These are phyloP conservation scores for Chlorencoelia australis DNA, from an alignment of 2,329 filamentous ascomycete species.

Conservation along the genomic window DNA sequence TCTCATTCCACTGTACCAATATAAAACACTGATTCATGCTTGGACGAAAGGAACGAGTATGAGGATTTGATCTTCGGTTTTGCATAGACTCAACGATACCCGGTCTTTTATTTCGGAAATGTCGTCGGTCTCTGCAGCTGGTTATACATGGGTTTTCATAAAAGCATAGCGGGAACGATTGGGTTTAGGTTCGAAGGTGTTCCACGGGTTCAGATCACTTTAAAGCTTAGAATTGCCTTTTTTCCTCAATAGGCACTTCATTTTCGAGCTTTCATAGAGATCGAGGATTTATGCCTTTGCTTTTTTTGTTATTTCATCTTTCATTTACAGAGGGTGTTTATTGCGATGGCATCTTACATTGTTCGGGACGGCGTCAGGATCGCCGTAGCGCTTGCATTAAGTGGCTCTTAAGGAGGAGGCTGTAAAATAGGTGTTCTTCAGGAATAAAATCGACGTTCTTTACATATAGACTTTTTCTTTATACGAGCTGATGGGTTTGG, in stretches of 20 bases:
- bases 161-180: slow-evolving; percentile 21
- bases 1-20: slow-evolving; percentile 23
- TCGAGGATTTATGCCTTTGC: slow-evolving; percentile 12
- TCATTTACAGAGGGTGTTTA: slow-evolving; percentile 21
- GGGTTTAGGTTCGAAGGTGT: slow-evolving; percentile 17
- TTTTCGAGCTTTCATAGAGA: not conserved
- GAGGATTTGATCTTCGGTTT: slow-evolving; percentile 24
- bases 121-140: slow-evolving; percentile 16
- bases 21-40: slow-evolving; percentile 18
- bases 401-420: slow-evolving; percentile 3
- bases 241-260: not conserved
- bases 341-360: slow-evolving; percentile 20
- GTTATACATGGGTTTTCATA: slow-evolving; percentile 20
- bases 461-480: too few relatives aligned
- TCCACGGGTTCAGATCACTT: slow-evolving; percentile 10
- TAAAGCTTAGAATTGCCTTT: slow-evolving; percentile 7
- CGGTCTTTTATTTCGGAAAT: slow-evolving; percentile 22
- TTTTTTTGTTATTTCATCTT: slow-evolving; percentile 12
- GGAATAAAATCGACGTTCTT: slow-evolving; percentile 18
- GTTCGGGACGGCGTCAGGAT: slow-evolving; percentile 17
- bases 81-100: slow-evolving; percentile 28
- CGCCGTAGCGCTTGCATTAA: slow-evolving; percentile 6
- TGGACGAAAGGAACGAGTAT: slow-evolving; percentile 15
- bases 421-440: slow-evolving; percentile 22
- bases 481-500: too few relatives aligned